Conservation (phyloP, 2,329 filamentous ascomycete genomes). For the Colletotrichum nymphaeae region DNA sequence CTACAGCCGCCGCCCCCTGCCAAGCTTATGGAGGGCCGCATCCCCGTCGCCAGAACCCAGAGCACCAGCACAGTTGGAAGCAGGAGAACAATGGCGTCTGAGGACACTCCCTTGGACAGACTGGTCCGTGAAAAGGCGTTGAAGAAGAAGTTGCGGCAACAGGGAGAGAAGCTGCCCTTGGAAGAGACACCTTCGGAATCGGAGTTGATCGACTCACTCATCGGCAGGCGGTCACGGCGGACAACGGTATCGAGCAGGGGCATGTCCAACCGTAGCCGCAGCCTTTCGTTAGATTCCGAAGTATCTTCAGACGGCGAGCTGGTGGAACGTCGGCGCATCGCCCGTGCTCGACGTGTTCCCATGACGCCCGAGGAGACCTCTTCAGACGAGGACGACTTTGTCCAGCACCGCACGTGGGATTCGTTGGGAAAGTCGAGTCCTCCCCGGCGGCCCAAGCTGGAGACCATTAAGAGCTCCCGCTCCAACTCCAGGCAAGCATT, state of each 20-base stretch:
- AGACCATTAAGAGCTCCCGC: constrained; percentile 59
- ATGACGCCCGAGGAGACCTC: constrained; percentile 43
- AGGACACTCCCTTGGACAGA: constrained; percentile 56
- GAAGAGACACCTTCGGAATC: constrained; percentile 52
- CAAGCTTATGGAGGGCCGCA: constrained; percentile 90
- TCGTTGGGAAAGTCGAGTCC: constrained; percentile 44
- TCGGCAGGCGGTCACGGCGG: constrained; percentile 39
- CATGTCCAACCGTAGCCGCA: constrained; percentile 44
- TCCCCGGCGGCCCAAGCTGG: constrained; percentile 56
- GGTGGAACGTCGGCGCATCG: constrained; percentile 30
- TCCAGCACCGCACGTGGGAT: constrained; percentile 37
- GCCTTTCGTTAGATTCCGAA: constrained; percentile 52
- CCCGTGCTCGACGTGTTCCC: constrained; percentile 16
- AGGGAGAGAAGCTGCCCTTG: constrained; percentile 40
- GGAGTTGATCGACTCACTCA: constrained; percentile 57
- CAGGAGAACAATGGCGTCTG: constrained; percentile 53
- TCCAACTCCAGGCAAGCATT: constrained; percentile 43
- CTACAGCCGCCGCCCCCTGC: constrained; percentile 90
- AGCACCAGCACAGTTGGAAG: constrained; percentile 67
- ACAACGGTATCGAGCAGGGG: constrained; percentile 41
- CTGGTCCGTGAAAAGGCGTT: constrained; percentile 57
- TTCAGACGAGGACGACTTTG: constrained; percentile 43
- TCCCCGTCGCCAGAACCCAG: constrained; percentile 72
- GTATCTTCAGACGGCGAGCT: constrained; percentile 36
- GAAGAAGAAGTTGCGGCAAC: constrained; percentile 57